Evolutionary conservation across 768 basidiomycete species (phyloP).

Genomic region (Russula sp.): DNA sequence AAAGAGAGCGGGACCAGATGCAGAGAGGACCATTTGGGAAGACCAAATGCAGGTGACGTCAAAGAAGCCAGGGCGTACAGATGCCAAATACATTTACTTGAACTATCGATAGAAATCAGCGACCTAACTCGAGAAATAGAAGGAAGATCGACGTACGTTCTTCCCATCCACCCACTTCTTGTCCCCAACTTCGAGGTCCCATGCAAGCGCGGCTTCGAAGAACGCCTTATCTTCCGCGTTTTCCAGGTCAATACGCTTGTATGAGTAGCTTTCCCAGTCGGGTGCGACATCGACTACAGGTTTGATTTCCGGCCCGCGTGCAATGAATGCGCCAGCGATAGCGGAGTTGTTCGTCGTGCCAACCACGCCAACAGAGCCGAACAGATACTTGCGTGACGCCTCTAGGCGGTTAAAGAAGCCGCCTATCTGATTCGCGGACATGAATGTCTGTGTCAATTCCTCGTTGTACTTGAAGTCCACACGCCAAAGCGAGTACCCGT

Average conservation of each 20-base stretch:
- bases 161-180: constrained; percentile 92
- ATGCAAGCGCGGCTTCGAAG: constrained; percentile 90
- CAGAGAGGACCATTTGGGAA: neutral
- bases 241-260: constrained; percentile 69
- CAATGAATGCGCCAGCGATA: constrained; percentile 79
- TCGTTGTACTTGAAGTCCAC: constrained; percentile 97
- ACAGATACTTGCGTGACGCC: constrained; percentile 94
- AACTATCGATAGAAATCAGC: constrained; percentile 31
- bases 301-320: constrained; percentile 72
- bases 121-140: constrained; percentile 2
- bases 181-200: constrained; percentile 87
- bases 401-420: constrained; percentile 99
- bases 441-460: constrained; percentile 89
- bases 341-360: constrained; percentile 73
- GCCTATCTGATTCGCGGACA: constrained; percentile 90
- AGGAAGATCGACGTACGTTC: constrained; percentile 55
- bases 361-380: constrained; percentile 89
- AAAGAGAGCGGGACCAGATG: neutral
- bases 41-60: constrained; percentile 16
- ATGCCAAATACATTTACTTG: constrained; percentile 33
- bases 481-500: constrained; percentile 88
- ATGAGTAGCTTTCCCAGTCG: constrained; percentile 88
- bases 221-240: constrained; percentile 78
- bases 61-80: constrained; percentile 4
- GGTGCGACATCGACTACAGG: constrained; percentile 78